phyloP scores from a whole-genome alignment of 2,329 filamentous ascomycete species.

The Phaeophleospora eucalypticola region DNA sequence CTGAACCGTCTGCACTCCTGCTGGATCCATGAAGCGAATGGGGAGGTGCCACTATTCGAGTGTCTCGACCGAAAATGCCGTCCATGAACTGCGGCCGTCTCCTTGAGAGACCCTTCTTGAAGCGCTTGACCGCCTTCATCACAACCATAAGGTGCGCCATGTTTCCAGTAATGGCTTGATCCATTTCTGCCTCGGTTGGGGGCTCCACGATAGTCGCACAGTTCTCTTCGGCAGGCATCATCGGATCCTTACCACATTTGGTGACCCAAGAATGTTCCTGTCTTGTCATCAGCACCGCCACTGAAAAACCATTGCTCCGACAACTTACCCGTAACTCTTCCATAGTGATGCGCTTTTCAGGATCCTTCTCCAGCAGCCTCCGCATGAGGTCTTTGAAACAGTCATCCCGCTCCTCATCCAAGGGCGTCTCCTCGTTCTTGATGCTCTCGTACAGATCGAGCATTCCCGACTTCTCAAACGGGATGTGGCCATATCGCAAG shows the following conservation, averaged over 20 bases:
- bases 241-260: conserved; percentile 67
- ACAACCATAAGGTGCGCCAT: conserved; percentile 84
- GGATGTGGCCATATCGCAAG: conserved; percentile 80
- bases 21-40: conserved; percentile 19
- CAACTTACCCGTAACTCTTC: conserved; percentile 68
- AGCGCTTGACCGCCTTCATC: conserved; percentile 85
- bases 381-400: conserved; percentile 71
- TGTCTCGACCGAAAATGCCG: conserved; percentile 56
- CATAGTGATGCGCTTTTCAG: conserved; percentile 78
- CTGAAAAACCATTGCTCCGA: background rate
- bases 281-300: conserved; percentile 18
- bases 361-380: conserved; percentile 78
- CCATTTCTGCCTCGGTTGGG: conserved; percentile 86
- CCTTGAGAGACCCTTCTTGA: conserved; percentile 68
- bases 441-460: conserved; percentile 90
- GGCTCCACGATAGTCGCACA: conserved; percentile 73
- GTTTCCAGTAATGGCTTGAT: conserved; percentile 82
- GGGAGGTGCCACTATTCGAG: conserved; percentile 57
- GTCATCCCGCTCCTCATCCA: conserved; percentile 61
- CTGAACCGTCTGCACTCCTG: conserved; percentile 48
- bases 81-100: conserved; percentile 54
- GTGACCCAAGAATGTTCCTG: conserved; percentile 95
- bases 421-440: conserved; percentile 60
- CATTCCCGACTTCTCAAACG: conserved; percentile 74
- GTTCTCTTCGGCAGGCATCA: conserved; percentile 81